Base-by-base conservation (phyloP, 1,284 basidiomycete species). In the Leccinum pachyderme region DNA sequence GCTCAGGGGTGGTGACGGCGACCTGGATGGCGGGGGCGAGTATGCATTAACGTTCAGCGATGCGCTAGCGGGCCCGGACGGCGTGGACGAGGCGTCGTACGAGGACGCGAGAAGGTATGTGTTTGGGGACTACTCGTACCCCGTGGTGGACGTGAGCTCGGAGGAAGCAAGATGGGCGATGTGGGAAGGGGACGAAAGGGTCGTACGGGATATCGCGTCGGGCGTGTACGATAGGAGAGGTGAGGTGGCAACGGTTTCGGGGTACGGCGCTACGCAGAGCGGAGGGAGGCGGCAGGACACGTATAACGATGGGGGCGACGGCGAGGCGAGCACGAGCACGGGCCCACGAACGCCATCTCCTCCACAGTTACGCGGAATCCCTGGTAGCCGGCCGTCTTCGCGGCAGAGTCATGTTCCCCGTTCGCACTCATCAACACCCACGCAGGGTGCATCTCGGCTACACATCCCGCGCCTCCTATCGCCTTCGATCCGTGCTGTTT, bases 61-160 rank as follows among this genome's bases (percentile, higher is more conserved):
- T 60, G 81, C 77, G 15, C 67, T 92, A 43, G 80, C 80, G 4
- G 83, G 83, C 35, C 67, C 80, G 55, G 79, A 87, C 61, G 74
- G 79, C 39, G 77, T 75, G 56, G 85, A 95, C 72, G 84, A 91
- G 68, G 77, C 81, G 58, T 72, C 95, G 45, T 95, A 87, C 64
- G 74, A 73, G 18, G 79, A 89, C 50, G 86, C 87, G 63, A 81
- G 83, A 62, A 79, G 81, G 59, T 87, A 92, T 53, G 75, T 93
- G 24, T 94, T 96, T 64, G 97, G 96, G 8, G 94, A 98, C 74
- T 94, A 95, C 66, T 86, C 90, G 62, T 97, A 96, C 69, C 93
- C 93, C 1, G 87, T 86, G 60, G 87, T 95, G 56, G 94, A 95
- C 65, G 86, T 92, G 35, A 92, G 86, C 67, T 83, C 90, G 47